Conservation (phyloP, 2,329 filamentous ascomycete species). For the Venturia carpophila region DNA sequence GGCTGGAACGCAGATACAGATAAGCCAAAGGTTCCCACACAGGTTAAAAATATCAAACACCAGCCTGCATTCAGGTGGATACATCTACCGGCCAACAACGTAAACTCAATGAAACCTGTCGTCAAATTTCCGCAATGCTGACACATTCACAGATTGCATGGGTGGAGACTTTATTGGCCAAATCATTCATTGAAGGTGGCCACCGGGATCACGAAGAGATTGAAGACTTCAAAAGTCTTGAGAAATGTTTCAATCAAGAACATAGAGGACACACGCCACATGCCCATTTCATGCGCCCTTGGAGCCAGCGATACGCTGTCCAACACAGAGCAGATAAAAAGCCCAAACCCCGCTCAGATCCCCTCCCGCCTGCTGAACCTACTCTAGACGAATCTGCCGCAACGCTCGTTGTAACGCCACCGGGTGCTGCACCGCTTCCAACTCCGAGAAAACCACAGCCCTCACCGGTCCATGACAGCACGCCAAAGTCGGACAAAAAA, state of each 20-base stretch:
- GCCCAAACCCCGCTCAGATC: background rate
- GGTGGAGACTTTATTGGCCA: conserved; percentile 56
- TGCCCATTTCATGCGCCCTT: conserved; percentile 55
- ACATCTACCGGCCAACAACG: conserved; percentile 42
- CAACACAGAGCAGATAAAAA: conserved; percentile 7
- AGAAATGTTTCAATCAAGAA: conserved; percentile 54
- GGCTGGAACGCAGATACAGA: conserved; percentile 29
- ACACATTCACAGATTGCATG: conserved; percentile 35
- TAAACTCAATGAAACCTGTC: conserved; percentile 23
- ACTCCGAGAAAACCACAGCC: conserved; percentile 27
- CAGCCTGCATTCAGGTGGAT: conserved; percentile 39
- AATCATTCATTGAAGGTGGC: conserved; percentile 56
- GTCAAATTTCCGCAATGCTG: background rate
- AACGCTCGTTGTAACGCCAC: conserved; percentile 13
- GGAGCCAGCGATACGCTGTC: conserved; percentile 36
- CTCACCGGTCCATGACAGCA: conserved; percentile 29
- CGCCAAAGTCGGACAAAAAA: conserved; percentile 26
- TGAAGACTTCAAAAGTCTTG: conserved; percentile 55
- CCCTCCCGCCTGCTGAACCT: background rate
- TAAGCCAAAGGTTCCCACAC: conserved; percentile 30
- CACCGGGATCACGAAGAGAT: conserved; percentile 48
- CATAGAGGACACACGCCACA: conserved; percentile 52
- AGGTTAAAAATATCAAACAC: conserved; percentile 34
- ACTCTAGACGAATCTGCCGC: conserved; percentile 1
- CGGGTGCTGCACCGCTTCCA: conserved; percentile 5